Percentiles rank a stretch among this genome's conserved stretches.
phyloP scores from a whole-genome alignment of 1,284 basidiomycete genomes.

The Takashimella tepidaria region DNA sequence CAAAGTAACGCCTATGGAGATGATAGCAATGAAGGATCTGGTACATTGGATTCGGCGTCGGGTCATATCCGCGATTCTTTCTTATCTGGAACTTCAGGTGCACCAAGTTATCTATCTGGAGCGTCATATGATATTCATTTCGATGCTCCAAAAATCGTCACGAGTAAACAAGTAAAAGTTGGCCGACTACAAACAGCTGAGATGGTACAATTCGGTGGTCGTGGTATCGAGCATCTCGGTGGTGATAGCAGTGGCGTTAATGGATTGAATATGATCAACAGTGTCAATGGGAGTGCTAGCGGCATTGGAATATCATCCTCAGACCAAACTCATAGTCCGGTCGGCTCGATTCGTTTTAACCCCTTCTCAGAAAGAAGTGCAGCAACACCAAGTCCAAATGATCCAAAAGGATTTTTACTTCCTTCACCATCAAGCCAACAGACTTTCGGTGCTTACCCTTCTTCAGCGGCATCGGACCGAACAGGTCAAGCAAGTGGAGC shows the following conservation, averaged over 20 bases:
- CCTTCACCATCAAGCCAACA: background rate
- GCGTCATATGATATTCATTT: conserved; percentile 39
- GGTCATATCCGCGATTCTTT: conserved; percentile 30
- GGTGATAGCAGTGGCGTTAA: background rate
- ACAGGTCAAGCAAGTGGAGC: conserved; percentile 7
- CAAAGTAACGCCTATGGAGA: no score
- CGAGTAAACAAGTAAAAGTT: conserved; percentile 43
- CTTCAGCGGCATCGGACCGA: conserved; percentile 10
- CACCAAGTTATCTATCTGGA: conserved; percentile 45
- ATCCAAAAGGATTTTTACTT: background rate
- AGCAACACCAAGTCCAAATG: background rate
- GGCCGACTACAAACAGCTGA: conserved; percentile 46
- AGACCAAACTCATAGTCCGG: background rate
- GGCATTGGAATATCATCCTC: no score
- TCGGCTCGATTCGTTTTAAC: background rate
- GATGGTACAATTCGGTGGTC: conserved; percentile 38
- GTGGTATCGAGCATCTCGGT: background rate
- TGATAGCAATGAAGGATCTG: no score
- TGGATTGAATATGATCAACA: background rate
- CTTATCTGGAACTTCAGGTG: conserved; percentile 31
- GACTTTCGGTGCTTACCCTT: conserved; percentile 1
- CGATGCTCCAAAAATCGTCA: conserved; percentile 48
- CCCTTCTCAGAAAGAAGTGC: background rate
- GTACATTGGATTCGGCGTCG: conserved; percentile 6
- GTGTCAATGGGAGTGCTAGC: no score